Conservation (phyloP, 1,284 basidiomycete genomes). For the Moniliophthora roreri region DNA sequence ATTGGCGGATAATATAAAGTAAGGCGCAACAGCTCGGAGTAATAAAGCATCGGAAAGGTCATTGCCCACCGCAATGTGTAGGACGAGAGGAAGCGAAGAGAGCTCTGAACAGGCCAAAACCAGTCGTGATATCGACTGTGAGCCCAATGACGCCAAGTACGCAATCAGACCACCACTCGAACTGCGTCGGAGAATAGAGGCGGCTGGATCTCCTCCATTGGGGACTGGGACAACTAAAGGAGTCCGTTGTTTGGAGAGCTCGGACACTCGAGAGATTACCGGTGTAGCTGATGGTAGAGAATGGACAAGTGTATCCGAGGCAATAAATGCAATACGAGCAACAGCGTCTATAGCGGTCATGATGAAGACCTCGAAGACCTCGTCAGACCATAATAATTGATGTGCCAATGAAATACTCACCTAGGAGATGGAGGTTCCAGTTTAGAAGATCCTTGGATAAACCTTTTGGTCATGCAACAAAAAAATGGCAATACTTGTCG, state of each 20-base stretch:
- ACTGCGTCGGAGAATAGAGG: conserved; percentile 35
- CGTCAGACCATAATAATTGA: background rate
- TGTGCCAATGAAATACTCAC: background rate
- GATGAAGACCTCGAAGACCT: conserved; percentile 12
- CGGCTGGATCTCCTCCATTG: conserved; percentile 45
- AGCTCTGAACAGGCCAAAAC: conserved; percentile 44
- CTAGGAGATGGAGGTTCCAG: background rate
- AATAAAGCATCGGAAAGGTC: conserved; percentile 61
- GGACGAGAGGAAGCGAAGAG: conserved; percentile 39
- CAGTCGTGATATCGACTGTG: conserved; percentile 36
- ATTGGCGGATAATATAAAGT: conserved; percentile 62
- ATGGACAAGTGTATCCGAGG: conserved; percentile 67
- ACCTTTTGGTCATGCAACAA: background rate
- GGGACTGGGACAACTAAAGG: conserved; percentile 36
- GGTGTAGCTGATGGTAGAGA: conserved; percentile 43
- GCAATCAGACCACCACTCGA: conserved; percentile 35
- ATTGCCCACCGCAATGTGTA: conserved; percentile 48
- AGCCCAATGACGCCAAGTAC: conserved; percentile 33
- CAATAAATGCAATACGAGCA: conserved; percentile 65
- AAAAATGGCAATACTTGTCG: background rate
- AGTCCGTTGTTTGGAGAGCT: conserved; percentile 13
- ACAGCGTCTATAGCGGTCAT: conserved; percentile 45
- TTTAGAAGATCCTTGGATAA: background rate
- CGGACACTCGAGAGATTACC: conserved; percentile 26
- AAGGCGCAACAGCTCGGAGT: conserved; percentile 56